Evolutionary conservation across 257 asterid genomes (phyloP).

Genomic region (Jaltomata sinuosa): DNA sequence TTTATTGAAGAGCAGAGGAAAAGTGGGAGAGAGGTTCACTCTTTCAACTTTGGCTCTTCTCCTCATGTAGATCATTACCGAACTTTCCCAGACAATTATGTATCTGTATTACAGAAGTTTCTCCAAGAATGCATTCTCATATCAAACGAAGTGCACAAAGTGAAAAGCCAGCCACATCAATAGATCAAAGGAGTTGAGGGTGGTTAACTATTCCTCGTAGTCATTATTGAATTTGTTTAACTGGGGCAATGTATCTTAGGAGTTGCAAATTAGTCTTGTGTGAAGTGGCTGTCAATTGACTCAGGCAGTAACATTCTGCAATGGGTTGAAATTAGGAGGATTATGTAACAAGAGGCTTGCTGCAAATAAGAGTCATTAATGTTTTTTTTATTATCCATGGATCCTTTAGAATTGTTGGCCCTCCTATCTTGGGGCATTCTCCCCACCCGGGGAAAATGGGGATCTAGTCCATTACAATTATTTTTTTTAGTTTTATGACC

Average conservation of each 20-base stretch:
- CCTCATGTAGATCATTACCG: slow-evolving; percentile 93
- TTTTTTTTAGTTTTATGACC: too few species aligned
- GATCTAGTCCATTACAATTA: too few species aligned
- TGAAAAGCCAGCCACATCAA: background rate
- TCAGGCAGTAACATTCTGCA: background rate
- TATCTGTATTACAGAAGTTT: slow-evolving; percentile 39
- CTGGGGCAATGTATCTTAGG: background rate
- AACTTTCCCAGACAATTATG: slow-evolving; percentile 45
- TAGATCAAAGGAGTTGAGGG: background rate
- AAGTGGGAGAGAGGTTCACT: slow-evolving; percentile 35
- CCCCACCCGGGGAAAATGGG: too few species aligned
- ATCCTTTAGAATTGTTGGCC: too few species aligned
- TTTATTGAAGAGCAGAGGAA: slow-evolving; percentile 54
- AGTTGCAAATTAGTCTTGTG: background rate
- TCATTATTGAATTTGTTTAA: background rate
- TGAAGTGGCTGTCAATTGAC: background rate
- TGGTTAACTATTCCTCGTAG: background rate
- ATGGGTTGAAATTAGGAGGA: background rate
- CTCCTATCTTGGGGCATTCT: too few species aligned
- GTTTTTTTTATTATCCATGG: too few species aligned
- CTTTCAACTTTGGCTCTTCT: slow-evolving; percentile 56
- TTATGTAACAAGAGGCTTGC: too few species aligned
- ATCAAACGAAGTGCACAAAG: slow-evolving; percentile 6
- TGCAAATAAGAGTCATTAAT: background rate
- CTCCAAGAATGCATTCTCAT: slow-evolving; percentile 34